Evolutionary conservation across 2,329 filamentous ascomycete genomes (phyloP), one percentile per base, ranked within the genome.

Genomic region (Canariomyces notabilis): DNA sequence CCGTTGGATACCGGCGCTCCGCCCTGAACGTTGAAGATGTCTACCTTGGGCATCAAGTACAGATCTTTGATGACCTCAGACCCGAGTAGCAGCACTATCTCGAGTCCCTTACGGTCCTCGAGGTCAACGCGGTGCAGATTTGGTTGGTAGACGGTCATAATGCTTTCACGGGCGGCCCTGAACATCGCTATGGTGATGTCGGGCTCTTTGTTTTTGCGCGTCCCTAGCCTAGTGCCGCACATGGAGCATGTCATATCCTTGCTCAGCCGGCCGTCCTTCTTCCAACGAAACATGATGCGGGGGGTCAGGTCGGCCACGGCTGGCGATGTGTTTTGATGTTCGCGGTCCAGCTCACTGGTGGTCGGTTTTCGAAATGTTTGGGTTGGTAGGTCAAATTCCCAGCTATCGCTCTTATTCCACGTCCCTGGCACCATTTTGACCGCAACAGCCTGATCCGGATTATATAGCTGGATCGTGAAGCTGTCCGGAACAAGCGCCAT

Each of bases 151-250:
- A 98, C 76, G 2, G 90, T 95, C 48, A 97, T 67, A 22, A 65
- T 62, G 29, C 68, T 71, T 57, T 90, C 87, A 38, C 72, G 68
- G 20, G 83, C 73, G 15, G 78, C 76, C 55, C 85, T 82, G 72
- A 90, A 95, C 58, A 97, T 77, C 2, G 89, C 89, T n/a, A 97
- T 76, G 0, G 89, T 90, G 57, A 97, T 97, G 66, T 97, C 93
- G 0, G 93, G 91, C 63, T 98, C 93, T 63, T 87, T 91, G 70
- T 76, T 86, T 72, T 87, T 87, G 67, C 83, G 87, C 18, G 79
- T 80, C 22, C 79, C 79, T 0, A 85, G 79, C 11, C 80, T 85
- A 63, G 83, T 87, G 14, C 91, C 90, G 0, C 84, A 86, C 69
- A 95, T 76, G 65, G 85, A 89, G 66, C 90, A 96, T 2, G 87